A percentile compares a stretch with the other conserved stretches of the same genome.
Conservation (phyloP, 305 asterid genomes). For the Fraxinus paxiana region DNA sequence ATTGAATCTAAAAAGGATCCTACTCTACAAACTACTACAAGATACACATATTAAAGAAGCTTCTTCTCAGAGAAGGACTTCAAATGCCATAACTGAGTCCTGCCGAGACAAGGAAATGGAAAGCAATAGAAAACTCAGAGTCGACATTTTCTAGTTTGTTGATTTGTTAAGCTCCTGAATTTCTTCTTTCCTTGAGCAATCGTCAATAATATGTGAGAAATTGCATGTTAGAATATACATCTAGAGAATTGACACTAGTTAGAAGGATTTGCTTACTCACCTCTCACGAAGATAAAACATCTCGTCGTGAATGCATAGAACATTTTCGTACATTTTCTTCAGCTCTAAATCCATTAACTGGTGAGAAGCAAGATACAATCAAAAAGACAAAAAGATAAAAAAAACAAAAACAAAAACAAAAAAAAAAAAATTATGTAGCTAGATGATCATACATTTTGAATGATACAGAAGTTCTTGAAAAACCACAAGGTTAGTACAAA, state of each 20-base stretch:
- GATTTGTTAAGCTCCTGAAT: constrained; percentile 75
- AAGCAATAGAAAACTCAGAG: constrained; percentile 68
- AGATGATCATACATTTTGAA: no score
- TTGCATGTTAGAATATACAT: background rate
- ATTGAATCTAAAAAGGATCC: background rate
- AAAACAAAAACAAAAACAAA: no score
- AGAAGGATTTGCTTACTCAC: constrained; percentile 29
- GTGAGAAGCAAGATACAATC: background rate
- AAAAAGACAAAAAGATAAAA: background rate
- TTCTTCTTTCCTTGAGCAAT: constrained; percentile 66
- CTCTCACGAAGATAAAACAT: constrained; percentile 84
- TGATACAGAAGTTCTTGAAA: no score
- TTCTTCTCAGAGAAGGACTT: constrained; percentile 86
- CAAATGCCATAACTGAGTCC: constrained; percentile 83
- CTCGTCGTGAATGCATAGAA: constrained; percentile 76
- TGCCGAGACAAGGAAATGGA: constrained; percentile 53
- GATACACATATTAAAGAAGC: constrained; percentile 49
- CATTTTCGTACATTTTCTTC: constrained; percentile 67
- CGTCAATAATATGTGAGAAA: background rate
- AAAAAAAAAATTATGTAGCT: background rate
- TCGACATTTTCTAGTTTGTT: constrained; percentile 64
- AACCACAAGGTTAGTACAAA: no score
- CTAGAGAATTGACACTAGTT: background rate
- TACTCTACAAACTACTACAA: background rate
- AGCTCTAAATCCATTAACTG: constrained; percentile 83